These are phyloP conservation scores for Penicillium sclerotiorum DNA, from an alignment of 2,329 filamentous ascomycete genomes.

Conservation along the genomic window DNA sequence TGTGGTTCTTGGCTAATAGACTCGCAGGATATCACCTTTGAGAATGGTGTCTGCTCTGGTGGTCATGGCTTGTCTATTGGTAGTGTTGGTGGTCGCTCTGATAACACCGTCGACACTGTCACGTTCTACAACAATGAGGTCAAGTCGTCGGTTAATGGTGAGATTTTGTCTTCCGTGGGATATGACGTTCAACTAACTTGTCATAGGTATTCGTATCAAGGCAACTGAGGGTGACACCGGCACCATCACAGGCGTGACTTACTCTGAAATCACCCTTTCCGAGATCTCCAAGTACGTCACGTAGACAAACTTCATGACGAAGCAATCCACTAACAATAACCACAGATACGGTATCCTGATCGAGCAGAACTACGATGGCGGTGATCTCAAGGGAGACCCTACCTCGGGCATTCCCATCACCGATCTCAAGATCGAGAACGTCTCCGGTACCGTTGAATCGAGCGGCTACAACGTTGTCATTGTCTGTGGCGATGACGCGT, in stretches of 20 bases:
- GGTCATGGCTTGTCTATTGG: constrained; percentile 39
- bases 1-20: neutral
- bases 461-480: constrained; percentile 51
- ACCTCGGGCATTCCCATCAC: constrained; percentile 44
- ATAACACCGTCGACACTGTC: constrained; percentile 58
- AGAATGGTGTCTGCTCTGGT: constrained; percentile 46
- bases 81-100: constrained; percentile 48
- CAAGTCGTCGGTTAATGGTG: constrained; percentile 42
- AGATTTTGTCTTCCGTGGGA: no score
- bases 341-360: constrained; percentile 52
- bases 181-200: neutral
- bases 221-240: constrained; percentile 57
- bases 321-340: neutral
- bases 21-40: constrained; percentile 49
- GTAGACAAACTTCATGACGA: neutral
- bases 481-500: constrained; percentile 56
- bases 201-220: constrained; percentile 45
- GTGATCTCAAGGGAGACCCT: constrained; percentile 43
- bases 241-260: constrained; percentile 55
- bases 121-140: constrained; percentile 54
- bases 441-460: constrained; percentile 39
- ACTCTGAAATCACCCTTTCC: constrained; percentile 54
- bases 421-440: constrained; percentile 38
- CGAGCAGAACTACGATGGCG: constrained; percentile 59
- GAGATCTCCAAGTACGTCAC: constrained; percentile 45